These are phyloP conservation scores for Anthracocystis panici-leucophaei DNA, from an alignment of 1,284 basidiomycete species.

Conservation along the genomic window DNA sequence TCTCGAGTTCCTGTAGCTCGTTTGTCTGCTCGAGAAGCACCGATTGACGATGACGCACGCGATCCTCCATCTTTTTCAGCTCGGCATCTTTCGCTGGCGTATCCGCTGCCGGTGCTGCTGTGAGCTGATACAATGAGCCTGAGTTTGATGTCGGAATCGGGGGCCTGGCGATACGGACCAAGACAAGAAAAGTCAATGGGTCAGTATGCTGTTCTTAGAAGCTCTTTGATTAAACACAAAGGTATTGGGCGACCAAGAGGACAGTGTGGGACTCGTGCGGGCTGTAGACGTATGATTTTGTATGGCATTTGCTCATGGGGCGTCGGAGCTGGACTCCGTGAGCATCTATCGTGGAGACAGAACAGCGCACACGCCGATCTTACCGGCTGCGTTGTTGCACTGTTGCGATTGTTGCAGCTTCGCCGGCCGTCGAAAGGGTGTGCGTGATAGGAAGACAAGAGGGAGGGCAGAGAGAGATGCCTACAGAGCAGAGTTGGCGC, in stretches of 20 bases:
- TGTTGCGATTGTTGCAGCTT: background rate
- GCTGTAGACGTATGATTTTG: background rate
- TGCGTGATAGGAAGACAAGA: background rate
- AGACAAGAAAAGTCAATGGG: slow-evolving; percentile 3
- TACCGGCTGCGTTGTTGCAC: background rate
- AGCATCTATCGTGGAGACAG: slow-evolving; percentile 26
- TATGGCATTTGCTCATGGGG: slow-evolving; percentile 37
- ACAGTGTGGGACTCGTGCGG: background rate
- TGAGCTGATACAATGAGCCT: slow-evolving; percentile 28
- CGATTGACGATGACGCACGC: slow-evolving; percentile 57
- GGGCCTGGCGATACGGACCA: slow-evolving; percentile 13
- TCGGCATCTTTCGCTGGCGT: slow-evolving; percentile 13
- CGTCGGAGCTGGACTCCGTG: slow-evolving; percentile 42
- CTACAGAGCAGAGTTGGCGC: slow-evolving; percentile 51
- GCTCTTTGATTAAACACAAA: background rate
- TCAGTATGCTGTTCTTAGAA: background rate
- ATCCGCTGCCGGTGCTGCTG: slow-evolving; percentile 10
- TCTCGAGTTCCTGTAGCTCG: slow-evolving; percentile 63
- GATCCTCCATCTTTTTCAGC: slow-evolving; percentile 50
- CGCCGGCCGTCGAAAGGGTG: slow-evolving; percentile 3
- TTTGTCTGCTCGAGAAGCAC: slow-evolving; percentile 54
- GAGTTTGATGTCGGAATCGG: slow-evolving; percentile 39
- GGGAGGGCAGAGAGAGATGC: slow-evolving; percentile 26
- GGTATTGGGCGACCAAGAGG: background rate
- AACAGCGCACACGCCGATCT: background rate